These are phyloP conservation scores for Ajuga chamaepitys DNA, from an alignment of 257 asterid genomes.

Conservation along the genomic window DNA sequence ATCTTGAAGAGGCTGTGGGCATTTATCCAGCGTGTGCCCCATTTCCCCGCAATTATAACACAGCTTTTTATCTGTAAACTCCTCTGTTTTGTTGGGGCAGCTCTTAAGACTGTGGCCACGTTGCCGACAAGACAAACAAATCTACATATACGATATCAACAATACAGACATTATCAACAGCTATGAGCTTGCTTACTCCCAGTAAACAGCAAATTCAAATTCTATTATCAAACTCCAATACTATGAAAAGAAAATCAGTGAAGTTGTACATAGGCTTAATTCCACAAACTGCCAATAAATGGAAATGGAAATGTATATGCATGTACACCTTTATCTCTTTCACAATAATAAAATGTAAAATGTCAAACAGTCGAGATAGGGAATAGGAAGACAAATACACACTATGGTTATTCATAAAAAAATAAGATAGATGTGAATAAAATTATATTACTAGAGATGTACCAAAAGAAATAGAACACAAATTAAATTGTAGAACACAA, in stretches of 20 bases:
- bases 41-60: slow-evolving; percentile 89
- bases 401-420: not conserved
- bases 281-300: too few relatives aligned
- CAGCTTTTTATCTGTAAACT: slow-evolving; percentile 40
- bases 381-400: not conserved
- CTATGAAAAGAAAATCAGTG: not conserved
- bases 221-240: not conserved
- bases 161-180: slow-evolving; percentile 8
- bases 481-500: not conserved
- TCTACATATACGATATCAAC: slow-evolving; percentile 40
- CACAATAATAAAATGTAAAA: not conserved
- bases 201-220: not conserved
- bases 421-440: not conserved
- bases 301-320: not conserved
- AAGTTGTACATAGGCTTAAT: not conserved
- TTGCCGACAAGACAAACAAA: slow-evolving; percentile 69
- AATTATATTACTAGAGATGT: not conserved
- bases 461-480: not conserved
- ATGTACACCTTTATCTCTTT: not conserved
- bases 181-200: not conserved
- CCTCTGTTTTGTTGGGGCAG: slow-evolving; percentile 59
- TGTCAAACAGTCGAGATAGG: not conserved
- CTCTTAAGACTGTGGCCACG: slow-evolving; percentile 88
- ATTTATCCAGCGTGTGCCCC: slow-evolving; percentile 69
- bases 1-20: slow-evolving; percentile 77